Conservation (phyloP, 805 yeast genomes). For the Saccharomycopsis babjevae region DNA sequence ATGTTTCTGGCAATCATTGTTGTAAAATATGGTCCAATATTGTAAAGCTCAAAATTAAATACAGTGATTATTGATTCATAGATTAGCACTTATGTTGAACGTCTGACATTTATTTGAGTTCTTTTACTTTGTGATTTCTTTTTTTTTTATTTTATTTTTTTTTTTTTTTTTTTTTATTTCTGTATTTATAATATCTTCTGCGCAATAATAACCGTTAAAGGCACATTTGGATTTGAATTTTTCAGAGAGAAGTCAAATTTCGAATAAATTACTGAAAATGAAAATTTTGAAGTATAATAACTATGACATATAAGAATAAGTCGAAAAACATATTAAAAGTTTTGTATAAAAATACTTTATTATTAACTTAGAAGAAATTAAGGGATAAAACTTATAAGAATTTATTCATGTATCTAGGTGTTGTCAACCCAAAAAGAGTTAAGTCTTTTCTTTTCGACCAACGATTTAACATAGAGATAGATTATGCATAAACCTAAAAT, state of each 20-base stretch:
- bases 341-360: too few relatives aligned
- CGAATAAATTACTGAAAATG: not conserved
- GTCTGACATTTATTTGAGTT: too few relatives aligned
- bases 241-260: not conserved
- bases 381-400: not conserved
- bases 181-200: not conserved
- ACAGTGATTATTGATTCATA: not conserved
- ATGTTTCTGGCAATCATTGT: not conserved
- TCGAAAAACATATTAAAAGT: too few relatives aligned
- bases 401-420: not conserved
- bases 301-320: too few relatives aligned
- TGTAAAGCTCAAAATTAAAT: not conserved
- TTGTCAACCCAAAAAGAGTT: constrained; percentile 38
- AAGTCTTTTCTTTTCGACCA: constrained; percentile 44
- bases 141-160: not conserved
- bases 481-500: constrained; percentile 40
- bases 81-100: too few relatives aligned
- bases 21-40: not conserved
- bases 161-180: not conserved
- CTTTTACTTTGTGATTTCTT: not conserved
- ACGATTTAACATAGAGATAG: constrained; percentile 44
- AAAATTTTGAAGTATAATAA: not conserved
- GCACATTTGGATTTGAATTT: not conserved
- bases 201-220: not conserved
- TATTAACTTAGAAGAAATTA: too few relatives aligned